Evolutionary conservation across 1,139 yeast genomes (phyloP).

Genomic region (Debaryomyces robertsiae): DNA sequence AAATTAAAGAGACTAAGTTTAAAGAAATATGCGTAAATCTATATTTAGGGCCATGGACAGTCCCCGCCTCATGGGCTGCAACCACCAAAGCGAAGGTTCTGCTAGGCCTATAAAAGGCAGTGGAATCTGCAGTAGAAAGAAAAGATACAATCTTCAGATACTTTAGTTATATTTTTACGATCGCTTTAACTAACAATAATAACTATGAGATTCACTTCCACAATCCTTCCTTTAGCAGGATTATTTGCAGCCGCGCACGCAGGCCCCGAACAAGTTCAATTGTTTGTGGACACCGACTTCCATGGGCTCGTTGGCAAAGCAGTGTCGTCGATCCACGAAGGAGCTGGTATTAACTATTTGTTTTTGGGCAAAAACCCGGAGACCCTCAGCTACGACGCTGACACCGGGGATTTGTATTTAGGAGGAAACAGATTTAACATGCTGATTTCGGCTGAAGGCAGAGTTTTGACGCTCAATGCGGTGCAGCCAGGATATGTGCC

Average conservation of each 20-base stretch:
- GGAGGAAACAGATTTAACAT: background rate
- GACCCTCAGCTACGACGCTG: background rate
- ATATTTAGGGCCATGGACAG: too few species aligned
- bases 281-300: constrained; percentile 23
- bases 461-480: background rate
- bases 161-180: constrained; percentile 3
- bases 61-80: too few species aligned
- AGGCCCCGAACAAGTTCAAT: constrained; percentile 19
- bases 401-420: background rate
- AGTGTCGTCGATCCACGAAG: constrained; percentile 45
- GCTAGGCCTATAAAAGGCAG: too few species aligned
- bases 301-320: constrained; percentile 27
- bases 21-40: too few species aligned
- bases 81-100: too few species aligned
- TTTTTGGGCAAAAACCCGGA: constrained; percentile 25
- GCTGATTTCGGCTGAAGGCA: background rate
- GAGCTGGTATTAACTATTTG: constrained; percentile 56
- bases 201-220: constrained; percentile 23
- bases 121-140: too few species aligned
- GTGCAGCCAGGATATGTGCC: constrained; percentile 3
- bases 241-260: constrained; percentile 22
- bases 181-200: constrained; percentile 2
- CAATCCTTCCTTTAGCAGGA: constrained; percentile 15
- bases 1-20: too few species aligned
- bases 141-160: too few species aligned